These are phyloP conservation scores for Geranomyces michiganensis DNA, from an alignment of 192 early-diverging fungal species.

Conservation along the genomic window DNA sequence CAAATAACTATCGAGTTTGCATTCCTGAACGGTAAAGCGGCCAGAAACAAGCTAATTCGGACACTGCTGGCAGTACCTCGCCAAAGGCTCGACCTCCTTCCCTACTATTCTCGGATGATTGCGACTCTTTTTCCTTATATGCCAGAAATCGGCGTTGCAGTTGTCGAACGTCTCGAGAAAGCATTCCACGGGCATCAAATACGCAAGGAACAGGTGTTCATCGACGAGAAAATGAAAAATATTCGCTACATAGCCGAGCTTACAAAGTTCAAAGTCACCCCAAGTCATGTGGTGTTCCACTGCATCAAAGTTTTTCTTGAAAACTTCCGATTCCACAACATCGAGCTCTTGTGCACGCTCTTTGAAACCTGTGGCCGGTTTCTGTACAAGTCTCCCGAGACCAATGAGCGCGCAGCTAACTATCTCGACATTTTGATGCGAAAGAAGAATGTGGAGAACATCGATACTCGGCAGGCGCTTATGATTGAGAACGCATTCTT, in stretches of 20 bases:
- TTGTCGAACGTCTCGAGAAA: conserved; percentile 71
- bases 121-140: conserved; percentile 85
- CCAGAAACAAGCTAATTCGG: conserved; percentile 76
- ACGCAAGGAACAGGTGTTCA: conserved; percentile 69
- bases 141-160: conserved; percentile 77
- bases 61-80: conserved; percentile 79
- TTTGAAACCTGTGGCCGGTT: conserved; percentile 91
- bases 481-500: conserved; percentile 96
- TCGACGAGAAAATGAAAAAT: conserved; percentile 80
- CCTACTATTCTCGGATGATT: conserved; percentile 89
- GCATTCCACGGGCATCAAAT: conserved; percentile 73
- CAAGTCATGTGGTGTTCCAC: conserved; percentile 78
- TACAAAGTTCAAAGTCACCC: conserved; percentile 89
- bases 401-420: conserved; percentile 65
- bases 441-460: conserved; percentile 80
- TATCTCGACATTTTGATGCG: conserved; percentile 90
- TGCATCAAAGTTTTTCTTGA: conserved; percentile 85
- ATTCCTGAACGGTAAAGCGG: conserved; percentile 80
- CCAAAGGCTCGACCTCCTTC: conserved; percentile 78
- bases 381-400: conserved; percentile 77
- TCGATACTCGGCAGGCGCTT: conserved; percentile 80
- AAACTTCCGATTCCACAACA: conserved; percentile 79
- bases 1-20: conserved; percentile 91
- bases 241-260: conserved; percentile 88
- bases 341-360: conserved; percentile 80